phyloP scores from a whole-genome alignment of 345 rosid genomes.

The Kandelia obovata region DNA sequence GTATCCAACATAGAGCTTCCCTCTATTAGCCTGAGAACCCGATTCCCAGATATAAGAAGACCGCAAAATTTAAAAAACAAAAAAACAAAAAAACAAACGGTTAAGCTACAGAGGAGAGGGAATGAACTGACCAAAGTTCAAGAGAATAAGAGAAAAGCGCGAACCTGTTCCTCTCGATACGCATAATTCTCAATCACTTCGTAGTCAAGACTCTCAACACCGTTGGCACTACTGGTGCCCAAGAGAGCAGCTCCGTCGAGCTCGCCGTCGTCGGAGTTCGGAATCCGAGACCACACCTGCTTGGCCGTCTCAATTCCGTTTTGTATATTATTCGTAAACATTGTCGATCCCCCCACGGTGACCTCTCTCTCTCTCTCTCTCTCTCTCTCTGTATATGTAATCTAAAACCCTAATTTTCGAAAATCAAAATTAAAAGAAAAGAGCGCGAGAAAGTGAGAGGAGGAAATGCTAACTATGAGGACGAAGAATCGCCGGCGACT shows the following conservation, averaged over 20 bases:
- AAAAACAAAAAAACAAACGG: too few relatives aligned
- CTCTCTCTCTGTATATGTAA: slow-evolving; percentile 8
- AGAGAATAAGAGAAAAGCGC: neutral
- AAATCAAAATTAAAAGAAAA: neutral
- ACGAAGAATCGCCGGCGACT: neutral
- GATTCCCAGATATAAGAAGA: too few relatives aligned
- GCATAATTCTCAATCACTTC: slow-evolving; percentile 92
- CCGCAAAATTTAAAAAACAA: too few relatives aligned
- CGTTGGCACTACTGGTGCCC: slow-evolving; percentile 30
- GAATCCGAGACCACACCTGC: slow-evolving; percentile 75
- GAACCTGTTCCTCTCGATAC: slow-evolving; percentile 87
- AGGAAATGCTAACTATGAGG: neutral
- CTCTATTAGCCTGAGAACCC: slow-evolving; percentile 67
- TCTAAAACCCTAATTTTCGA: slow-evolving; percentile 19
- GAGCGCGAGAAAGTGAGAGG: neutral
- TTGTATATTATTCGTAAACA: slow-evolving; percentile 74
- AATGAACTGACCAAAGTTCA: too few relatives aligned
- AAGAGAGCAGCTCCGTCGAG: slow-evolving; percentile 47
- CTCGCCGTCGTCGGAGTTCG: slow-evolving; percentile 67
- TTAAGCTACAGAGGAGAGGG: too few relatives aligned
- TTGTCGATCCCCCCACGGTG: slow-evolving; percentile 16
- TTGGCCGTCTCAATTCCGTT: slow-evolving; percentile 75
- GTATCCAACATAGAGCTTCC: slow-evolving; percentile 71
- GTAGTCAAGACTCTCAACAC: slow-evolving; percentile 85
- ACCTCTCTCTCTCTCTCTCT: neutral